phyloP scores from a whole-genome alignment of 768 basidiomycete species.

The Leccinum incarnatum region DNA sequence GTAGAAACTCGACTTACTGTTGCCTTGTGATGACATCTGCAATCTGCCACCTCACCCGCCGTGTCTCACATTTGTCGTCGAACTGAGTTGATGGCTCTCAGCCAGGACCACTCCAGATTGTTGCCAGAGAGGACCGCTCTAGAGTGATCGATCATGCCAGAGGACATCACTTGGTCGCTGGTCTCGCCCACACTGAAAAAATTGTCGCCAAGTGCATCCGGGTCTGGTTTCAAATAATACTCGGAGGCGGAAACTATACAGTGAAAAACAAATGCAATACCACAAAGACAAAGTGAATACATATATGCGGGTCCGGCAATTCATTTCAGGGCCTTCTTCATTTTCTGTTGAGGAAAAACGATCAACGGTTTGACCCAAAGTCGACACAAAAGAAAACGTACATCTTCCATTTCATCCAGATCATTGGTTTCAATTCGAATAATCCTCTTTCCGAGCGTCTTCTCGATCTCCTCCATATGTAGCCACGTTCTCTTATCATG shows the following conservation, averaged over 20 bases:
- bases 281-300: not conserved
- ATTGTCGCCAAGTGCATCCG: not conserved
- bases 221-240: not conserved
- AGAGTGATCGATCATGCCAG: not conserved
- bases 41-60: not conserved
- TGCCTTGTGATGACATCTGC: not conserved
- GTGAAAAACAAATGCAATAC: not conserved
- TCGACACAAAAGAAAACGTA: constrained; percentile 33
- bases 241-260: not conserved
- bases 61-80: not conserved
- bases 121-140: not conserved
- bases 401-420: constrained; percentile 93
- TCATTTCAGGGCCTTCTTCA: constrained; percentile 78
- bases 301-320: not conserved
- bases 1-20: not conserved
- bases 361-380: not conserved
- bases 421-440: constrained; percentile 85
- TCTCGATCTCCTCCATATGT: constrained; percentile 89
- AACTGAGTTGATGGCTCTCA: too few relatives aligned
- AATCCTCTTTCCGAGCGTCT: constrained; percentile 73
- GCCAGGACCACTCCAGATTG: too few relatives aligned
- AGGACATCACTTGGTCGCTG: too few relatives aligned
- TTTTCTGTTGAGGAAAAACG: constrained; percentile 47
- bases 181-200: not conserved
- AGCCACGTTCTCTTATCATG: constrained; percentile 84